Conservation (phyloP, 805 yeast species). For the Candida glaebosa region DNA sequence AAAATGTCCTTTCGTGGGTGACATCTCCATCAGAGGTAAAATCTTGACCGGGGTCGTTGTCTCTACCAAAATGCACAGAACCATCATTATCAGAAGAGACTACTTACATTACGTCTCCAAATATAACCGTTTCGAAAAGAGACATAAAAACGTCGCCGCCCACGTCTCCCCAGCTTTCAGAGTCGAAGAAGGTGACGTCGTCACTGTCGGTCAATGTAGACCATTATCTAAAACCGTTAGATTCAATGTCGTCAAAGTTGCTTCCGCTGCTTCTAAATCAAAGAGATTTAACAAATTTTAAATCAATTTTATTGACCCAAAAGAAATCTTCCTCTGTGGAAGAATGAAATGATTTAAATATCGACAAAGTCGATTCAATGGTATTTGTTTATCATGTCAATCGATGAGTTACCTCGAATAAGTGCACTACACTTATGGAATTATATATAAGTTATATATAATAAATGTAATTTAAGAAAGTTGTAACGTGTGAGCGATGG, state of each 20-base stretch:
- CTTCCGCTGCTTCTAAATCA: slow-evolving; percentile 81
- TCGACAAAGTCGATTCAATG: no score
- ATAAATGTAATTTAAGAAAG: slow-evolving; percentile 11
- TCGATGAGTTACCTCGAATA: no score
- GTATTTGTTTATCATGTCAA: no score
- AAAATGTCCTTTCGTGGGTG: slow-evolving; percentile 99
- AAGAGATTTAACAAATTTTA: slow-evolving; percentile 98
- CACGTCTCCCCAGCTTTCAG: slow-evolving; percentile 99
- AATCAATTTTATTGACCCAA: no score
- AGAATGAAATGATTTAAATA: no score
- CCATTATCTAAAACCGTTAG: slow-evolving; percentile 99
- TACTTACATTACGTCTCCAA: slow-evolving; percentile 99
- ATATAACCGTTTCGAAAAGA: slow-evolving; percentile 99
- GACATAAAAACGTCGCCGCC: slow-evolving; percentile 99
- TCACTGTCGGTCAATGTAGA: slow-evolving; percentile 99
- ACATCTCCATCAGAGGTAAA: slow-evolving; percentile 98
- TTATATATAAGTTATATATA: slow-evolving; percentile 10
- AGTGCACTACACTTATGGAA: no score
- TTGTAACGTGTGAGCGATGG: not conserved
- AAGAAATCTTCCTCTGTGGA: no score
- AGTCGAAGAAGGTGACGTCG: slow-evolving; percentile 97
- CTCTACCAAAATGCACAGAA: slow-evolving; percentile 99
- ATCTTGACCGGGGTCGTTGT: slow-evolving; percentile 99
- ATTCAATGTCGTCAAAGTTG: slow-evolving; percentile 98
- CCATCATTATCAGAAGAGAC: slow-evolving; percentile 99